phyloP scores from a whole-genome alignment of 2,329 filamentous ascomycete species.

The Aspergillus persii region DNA sequence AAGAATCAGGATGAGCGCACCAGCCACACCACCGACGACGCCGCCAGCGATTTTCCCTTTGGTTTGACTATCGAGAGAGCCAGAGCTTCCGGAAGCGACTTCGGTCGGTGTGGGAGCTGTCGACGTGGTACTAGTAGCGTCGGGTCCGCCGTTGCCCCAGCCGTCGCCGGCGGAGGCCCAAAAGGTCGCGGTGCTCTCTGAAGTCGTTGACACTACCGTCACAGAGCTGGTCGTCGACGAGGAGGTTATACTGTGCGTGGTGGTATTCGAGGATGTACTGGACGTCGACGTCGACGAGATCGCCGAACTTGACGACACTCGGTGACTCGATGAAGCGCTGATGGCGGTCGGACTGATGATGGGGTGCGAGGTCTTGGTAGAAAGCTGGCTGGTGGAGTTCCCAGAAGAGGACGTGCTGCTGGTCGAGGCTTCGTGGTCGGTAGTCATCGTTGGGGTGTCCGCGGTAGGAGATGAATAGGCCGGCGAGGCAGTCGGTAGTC shows the following conservation, averaged over 20 bases:
- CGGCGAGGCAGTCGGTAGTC: slow-evolving; percentile 5
- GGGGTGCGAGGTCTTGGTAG: background rate
- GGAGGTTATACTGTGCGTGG: background rate
- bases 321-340: background rate
- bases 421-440: background rate
- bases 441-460: slow-evolving; percentile 11
- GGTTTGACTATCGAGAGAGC: slow-evolving; percentile 26
- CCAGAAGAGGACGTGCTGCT: background rate
- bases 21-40: slow-evolving; percentile 62
- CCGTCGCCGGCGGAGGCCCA: background rate
- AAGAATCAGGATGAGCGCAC: slow-evolving; percentile 49
- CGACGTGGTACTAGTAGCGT: slow-evolving; percentile 2
- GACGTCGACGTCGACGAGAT: slow-evolving; percentile 4
- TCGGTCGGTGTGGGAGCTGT: slow-evolving; percentile 3
- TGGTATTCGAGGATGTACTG: background rate
- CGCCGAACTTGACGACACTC: background rate
- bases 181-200: slow-evolving; percentile 4
- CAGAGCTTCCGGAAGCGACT: slow-evolving; percentile 13
- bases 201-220: slow-evolving; percentile 3
- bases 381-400: background rate
- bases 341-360: slow-evolving; percentile 1
- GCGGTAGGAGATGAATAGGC: slow-evolving; percentile 10
- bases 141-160: slow-evolving; percentile 12
- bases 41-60: slow-evolving; percentile 60
- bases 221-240: slow-evolving; percentile 5